Evolutionary conservation across 1,139 yeast species (phyloP).

Genomic region (Kurtzmaniella quercitrusa): DNA sequence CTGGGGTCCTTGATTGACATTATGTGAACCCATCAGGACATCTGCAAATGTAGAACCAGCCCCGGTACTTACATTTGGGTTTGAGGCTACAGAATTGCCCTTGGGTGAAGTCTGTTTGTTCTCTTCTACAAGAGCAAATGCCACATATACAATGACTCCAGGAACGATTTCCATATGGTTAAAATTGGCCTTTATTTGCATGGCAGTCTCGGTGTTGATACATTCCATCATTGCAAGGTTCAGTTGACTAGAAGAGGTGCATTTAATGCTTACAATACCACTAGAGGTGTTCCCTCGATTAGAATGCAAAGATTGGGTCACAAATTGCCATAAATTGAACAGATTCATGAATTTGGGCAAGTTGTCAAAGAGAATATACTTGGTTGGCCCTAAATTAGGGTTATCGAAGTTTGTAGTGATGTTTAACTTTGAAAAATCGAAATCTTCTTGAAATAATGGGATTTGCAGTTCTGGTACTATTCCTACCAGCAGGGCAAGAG

Average conservation of each 20-base stretch:
- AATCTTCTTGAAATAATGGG: constrained; percentile 49
- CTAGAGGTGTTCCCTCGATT: constrained; percentile 15
- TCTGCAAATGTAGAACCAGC: constrained; percentile 10
- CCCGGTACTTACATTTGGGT: constrained; percentile 3
- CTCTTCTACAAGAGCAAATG: constrained; percentile 59
- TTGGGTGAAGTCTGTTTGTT: constrained; percentile 3
- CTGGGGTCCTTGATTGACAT: no score
- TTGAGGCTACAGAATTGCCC: constrained; percentile 1
- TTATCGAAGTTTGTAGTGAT: constrained; percentile 64
- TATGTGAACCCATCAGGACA: neutral
- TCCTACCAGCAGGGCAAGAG: constrained; percentile 5
- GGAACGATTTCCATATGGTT: constrained; percentile 80
- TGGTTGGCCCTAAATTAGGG: constrained; percentile 70
- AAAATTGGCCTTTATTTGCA: constrained; percentile 69
- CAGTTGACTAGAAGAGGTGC: constrained; percentile 39
- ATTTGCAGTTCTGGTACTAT: constrained; percentile 10
- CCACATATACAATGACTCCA: constrained; percentile 61
- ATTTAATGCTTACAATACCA: constrained; percentile 44
- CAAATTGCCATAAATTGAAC: constrained; percentile 29
- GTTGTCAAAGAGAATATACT: constrained; percentile 72
- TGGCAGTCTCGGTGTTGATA: constrained; percentile 65
- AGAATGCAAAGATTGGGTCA: constrained; percentile 24
- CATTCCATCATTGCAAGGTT: constrained; percentile 71
- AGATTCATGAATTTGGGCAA: constrained; percentile 51
- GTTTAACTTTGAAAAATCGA: constrained; percentile 39